A percentile compares a stretch with the other conserved stretches of the same genome.
Evolutionary conservation across 345 rosid genomes (phyloP).

Genomic region (Eutrema yunnanense): DNA sequence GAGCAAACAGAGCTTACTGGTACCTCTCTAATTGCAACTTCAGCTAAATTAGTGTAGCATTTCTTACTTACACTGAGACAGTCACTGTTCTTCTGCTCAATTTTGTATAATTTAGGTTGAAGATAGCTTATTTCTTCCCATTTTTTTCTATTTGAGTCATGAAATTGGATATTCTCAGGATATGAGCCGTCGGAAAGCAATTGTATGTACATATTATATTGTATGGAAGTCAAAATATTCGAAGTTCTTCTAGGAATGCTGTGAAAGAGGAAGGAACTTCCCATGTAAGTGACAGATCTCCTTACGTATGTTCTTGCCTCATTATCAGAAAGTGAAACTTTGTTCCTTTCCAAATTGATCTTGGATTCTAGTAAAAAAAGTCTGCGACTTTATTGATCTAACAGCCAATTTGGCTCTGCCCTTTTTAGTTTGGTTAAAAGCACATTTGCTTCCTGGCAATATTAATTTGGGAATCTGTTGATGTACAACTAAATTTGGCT

Average conservation of each 20-base stretch:
- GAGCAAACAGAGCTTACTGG: conserved; percentile 57
- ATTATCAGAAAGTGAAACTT: neutral
- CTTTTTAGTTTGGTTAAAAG: conserved; percentile 3
- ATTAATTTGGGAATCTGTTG: neutral
- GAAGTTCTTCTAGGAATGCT: conserved; percentile 66
- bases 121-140: neutral
- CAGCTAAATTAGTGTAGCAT: neutral
- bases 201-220: conserved; percentile 32
- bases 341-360: neutral
- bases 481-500: neutral
- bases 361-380: conserved; percentile 1
- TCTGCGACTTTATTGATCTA: conserved; percentile 20
- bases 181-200: conserved; percentile 40
- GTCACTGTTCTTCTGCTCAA: neutral
- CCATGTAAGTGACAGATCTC: conserved; percentile 46
- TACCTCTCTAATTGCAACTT: conserved; percentile 5
- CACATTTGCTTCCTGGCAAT: neutral
- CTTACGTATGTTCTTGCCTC: neutral
- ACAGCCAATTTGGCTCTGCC: neutral
- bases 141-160: neutral
- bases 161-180: conserved; percentile 34
- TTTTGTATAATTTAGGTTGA: neutral
- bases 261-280: conserved; percentile 63
- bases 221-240: conserved; percentile 83
- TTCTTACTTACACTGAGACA: conserved; percentile 1